phyloP scores from a whole-genome alignment of 2,329 filamentous ascomycete species.

The Hysterium pulicare region DNA sequence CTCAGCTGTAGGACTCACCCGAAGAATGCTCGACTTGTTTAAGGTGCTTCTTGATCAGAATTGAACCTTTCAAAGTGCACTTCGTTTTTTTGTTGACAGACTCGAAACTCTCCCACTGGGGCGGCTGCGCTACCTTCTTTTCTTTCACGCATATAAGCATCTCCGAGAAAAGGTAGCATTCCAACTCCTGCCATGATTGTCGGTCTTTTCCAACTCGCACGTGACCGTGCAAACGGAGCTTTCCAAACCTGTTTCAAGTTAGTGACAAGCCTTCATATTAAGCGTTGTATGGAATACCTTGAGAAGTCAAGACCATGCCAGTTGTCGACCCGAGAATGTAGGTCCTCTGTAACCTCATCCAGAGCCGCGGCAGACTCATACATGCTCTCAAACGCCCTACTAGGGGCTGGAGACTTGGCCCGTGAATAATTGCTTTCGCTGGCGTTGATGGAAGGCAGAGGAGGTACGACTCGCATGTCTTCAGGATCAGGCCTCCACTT shows the following conservation, averaged over 20 bases:
- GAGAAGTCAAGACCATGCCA: conserved; percentile 96
- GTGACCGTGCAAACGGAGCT: conserved; percentile 82
- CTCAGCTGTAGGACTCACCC: conserved; percentile 30
- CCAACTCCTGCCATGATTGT: conserved; percentile 93
- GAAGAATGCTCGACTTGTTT: conserved; percentile 73
- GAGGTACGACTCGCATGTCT: conserved; percentile 60
- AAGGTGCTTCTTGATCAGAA: conserved; percentile 95
- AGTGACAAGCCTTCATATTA: conserved; percentile 9
- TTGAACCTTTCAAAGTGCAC: conserved; percentile 93
- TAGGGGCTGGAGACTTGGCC: conserved; percentile 59
- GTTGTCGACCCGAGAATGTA: conserved; percentile 88
- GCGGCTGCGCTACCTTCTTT: conserved; percentile 66
- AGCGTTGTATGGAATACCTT: conserved; percentile 49
- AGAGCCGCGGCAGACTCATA: conserved; percentile 74
- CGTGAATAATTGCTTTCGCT: conserved; percentile 41
- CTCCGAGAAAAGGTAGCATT: conserved; percentile 95
- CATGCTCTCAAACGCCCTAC: conserved; percentile 47
- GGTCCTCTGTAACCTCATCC: conserved; percentile 79
- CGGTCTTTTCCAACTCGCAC: conserved; percentile 95
- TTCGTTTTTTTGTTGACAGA: conserved; percentile 61
- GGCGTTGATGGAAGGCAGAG: conserved; percentile 49
- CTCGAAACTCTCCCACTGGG: conserved; percentile 62
- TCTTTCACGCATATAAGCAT: conserved; percentile 99
- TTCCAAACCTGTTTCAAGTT: conserved; percentile 67
- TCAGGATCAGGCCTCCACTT: conserved; percentile 87